phyloP scores from a whole-genome alignment of 2,329 filamentous ascomycete genomes.

The Paecilomyces fulvus region DNA sequence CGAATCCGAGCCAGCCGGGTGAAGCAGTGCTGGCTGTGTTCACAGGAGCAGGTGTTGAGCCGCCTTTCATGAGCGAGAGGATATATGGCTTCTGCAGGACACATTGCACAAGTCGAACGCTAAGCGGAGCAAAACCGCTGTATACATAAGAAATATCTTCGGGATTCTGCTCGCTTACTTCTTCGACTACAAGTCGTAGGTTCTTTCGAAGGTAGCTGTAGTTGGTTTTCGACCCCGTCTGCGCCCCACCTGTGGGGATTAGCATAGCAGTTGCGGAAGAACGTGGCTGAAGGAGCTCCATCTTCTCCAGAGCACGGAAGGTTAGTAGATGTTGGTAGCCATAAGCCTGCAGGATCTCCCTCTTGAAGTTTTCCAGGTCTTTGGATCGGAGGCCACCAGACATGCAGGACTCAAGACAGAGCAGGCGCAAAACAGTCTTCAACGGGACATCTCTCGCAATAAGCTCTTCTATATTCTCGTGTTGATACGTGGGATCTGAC shows the following conservation, averaged over 20 bases:
- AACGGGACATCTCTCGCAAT: conserved; percentile 79
- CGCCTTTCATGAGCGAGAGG: conserved; percentile 59
- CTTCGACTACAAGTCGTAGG: conserved; percentile 83
- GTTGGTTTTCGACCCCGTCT: conserved; percentile 69
- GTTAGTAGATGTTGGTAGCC: conserved; percentile 93
- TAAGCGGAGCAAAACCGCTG: conserved; percentile 90
- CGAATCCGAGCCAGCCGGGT: conserved; percentile 87
- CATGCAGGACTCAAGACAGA: conserved; percentile 88
- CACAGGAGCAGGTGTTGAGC: conserved; percentile 40
- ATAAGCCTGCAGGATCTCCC: conserved; percentile 82
- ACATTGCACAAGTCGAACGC: conserved; percentile 83
- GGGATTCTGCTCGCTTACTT: conserved; percentile 90
- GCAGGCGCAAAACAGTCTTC: conserved; percentile 68
- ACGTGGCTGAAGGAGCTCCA: conserved; percentile 73
- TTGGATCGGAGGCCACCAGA: conserved; percentile 79
- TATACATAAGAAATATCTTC: conserved; percentile 97
- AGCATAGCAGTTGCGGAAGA: conserved; percentile 71
- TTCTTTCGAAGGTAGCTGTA: conserved; percentile 82
- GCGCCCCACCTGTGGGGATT: conserved; percentile 62
- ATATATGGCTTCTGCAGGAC: conserved; percentile 86
- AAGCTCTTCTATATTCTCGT: conserved; percentile 88
- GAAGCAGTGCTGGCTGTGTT: conserved; percentile 50
- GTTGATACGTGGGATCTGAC: conserved; percentile 77
- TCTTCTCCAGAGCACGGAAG: conserved; percentile 76
- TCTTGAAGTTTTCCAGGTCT: conserved; percentile 83